phyloP scores from a whole-genome alignment of 78 protist genomes.

The Dictyostelium intermedium region DNA sequence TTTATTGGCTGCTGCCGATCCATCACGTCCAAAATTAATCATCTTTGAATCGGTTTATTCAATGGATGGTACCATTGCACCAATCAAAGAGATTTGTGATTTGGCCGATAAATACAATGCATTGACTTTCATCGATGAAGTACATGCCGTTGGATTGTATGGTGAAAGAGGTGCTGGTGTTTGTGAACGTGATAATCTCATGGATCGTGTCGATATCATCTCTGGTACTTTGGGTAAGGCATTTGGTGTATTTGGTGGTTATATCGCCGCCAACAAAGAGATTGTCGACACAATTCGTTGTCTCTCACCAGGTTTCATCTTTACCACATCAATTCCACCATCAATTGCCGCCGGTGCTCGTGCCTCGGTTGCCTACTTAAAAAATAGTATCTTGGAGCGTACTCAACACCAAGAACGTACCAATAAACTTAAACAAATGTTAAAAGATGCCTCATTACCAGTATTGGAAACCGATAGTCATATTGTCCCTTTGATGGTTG shows the following conservation, averaged over 20 bases:
- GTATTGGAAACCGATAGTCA: slow-evolving; percentile 84
- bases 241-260: slow-evolving; percentile 94
- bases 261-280: slow-evolving; percentile 87
- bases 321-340: slow-evolving; percentile 96
- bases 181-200: slow-evolving; percentile 84
- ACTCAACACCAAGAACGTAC: slow-evolving; percentile 64
- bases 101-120: slow-evolving; percentile 93
- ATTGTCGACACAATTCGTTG: slow-evolving; percentile 91
- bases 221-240: slow-evolving; percentile 97
- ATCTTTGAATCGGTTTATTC: slow-evolving; percentile 95
- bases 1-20: slow-evolving; percentile 54
- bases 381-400: slow-evolving; percentile 77
- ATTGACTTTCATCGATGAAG: slow-evolving; percentile 94
- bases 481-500: slow-evolving; percentile 93
- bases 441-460: slow-evolving; percentile 87
- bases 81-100: slow-evolving; percentile 90
- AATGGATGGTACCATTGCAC: slow-evolving; percentile 96
- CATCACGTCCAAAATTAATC: slow-evolving; percentile 86
- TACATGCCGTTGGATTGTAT: slow-evolving; percentile 97
- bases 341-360: slow-evolving; percentile 93
- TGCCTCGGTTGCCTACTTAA: slow-evolving; percentile 86
- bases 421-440: slow-evolving; percentile 64
- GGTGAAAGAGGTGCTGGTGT: slow-evolving; percentile 94
- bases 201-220: slow-evolving; percentile 87
- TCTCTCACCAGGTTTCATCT: slow-evolving; percentile 94